A percentile compares a stretch with the other conserved stretches of the same genome.
phyloP scores from a whole-genome alignment of 2,329 filamentous ascomycete species.

The Aspergillus sp. region DNA sequence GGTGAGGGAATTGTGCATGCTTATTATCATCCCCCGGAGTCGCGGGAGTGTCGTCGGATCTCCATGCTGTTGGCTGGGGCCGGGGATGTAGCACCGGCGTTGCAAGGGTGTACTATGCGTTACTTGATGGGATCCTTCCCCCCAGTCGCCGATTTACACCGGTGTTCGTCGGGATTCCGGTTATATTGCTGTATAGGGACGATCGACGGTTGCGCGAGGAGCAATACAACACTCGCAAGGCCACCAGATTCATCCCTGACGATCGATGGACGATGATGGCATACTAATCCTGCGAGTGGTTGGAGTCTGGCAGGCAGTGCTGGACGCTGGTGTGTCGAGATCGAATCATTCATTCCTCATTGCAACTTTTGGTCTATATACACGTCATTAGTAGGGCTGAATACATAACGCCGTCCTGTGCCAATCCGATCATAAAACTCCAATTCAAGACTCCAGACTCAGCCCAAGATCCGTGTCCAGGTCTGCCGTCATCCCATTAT shows the following conservation, averaged over 20 bases:
- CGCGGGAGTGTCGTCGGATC: no score
- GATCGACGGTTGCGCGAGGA: no score
- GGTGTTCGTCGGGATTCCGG: no score
- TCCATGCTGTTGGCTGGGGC: background rate
- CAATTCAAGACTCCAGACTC: slow-evolving; percentile 3
- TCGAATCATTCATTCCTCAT: background rate
- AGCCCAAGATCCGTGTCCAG: slow-evolving; percentile 15
- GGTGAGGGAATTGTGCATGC: no score
- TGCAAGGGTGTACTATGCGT: background rate
- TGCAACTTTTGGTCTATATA: background rate
- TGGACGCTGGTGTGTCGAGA: no score
- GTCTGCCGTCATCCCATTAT: slow-evolving; percentile 5
- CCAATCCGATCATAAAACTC: background rate
- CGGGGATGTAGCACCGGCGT: background rate
- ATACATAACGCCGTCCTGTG: background rate
- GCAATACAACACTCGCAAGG: no score
- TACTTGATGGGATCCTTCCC: background rate
- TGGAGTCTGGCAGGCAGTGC: no score
- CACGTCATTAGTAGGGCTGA: background rate
- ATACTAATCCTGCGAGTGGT: no score
- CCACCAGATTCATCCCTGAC: no score
- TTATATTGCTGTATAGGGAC: no score
- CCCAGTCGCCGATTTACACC: no score
- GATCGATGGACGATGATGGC: background rate
- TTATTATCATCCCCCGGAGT: no score